phyloP scores from a whole-genome alignment of 495 filamentous ascomycete genomes.

The Penicillium desertorum region DNA sequence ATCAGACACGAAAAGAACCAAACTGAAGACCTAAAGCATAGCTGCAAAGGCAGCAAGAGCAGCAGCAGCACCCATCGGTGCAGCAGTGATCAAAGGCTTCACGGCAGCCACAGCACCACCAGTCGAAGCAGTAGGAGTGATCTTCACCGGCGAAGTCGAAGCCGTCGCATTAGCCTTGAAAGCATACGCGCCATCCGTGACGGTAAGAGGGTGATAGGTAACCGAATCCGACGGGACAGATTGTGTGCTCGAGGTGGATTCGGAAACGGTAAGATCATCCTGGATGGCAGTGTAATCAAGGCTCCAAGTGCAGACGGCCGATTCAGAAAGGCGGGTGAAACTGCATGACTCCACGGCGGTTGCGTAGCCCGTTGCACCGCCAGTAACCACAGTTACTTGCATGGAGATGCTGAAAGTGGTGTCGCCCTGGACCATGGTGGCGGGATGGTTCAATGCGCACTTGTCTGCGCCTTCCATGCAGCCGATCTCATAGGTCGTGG shows the following conservation, averaged over 20 bases:
- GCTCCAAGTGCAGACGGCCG: constrained; percentile 12
- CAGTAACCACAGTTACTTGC: neutral
- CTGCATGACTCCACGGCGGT: constrained; percentile 12
- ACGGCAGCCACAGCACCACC: constrained; percentile 8
- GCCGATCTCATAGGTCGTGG: constrained; percentile 32
- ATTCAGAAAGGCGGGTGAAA: constrained; percentile 18
- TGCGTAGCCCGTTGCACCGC: neutral
- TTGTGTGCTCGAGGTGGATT: neutral
- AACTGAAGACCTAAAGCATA: neutral
- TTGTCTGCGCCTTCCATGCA: constrained; percentile 23
- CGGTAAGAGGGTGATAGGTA: neutral
- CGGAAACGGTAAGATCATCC: constrained; percentile 6
- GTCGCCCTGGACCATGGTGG: constrained; percentile 29
- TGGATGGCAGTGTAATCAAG: neutral
- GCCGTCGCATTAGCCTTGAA: constrained; percentile 6
- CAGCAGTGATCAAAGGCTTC: constrained; percentile 20
- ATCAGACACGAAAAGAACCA: neutral
- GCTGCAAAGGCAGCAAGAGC: constrained; percentile 2
- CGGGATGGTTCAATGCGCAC: constrained; percentile 23
- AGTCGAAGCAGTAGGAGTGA: constrained; percentile 9
- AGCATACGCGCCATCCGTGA: constrained; percentile 17
- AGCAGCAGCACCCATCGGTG: constrained; percentile 19
- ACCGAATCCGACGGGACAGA: neutral
- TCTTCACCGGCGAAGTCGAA: constrained; percentile 7
- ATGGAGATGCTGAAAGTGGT: constrained; percentile 13